Conservation (phyloP, 345 rosid genomes). For the Arabis hirsuta region DNA sequence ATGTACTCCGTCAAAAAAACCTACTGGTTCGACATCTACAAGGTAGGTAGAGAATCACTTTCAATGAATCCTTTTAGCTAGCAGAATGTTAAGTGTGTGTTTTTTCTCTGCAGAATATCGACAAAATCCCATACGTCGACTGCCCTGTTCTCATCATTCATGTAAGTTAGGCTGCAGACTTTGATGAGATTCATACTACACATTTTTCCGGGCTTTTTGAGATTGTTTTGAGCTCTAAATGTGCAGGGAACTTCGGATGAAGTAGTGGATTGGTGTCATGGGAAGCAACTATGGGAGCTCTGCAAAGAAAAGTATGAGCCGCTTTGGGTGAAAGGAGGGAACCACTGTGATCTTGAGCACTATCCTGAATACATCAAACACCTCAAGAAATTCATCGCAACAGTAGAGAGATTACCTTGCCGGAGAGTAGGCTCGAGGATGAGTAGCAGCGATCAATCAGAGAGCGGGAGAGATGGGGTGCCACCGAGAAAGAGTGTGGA, state of each 20-base stretch:
- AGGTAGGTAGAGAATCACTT: constrained; percentile 53
- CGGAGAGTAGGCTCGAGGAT: constrained; percentile 35
- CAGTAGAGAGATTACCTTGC: constrained; percentile 84
- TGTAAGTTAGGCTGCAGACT: constrained; percentile 51
- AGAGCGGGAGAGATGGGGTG: constrained; percentile 59
- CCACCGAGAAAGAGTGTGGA: constrained; percentile 79
- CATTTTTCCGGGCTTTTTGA: too few relatives aligned
- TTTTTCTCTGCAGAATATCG: constrained; percentile 69
- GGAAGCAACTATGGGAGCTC: constrained; percentile 95
- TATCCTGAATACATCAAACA: constrained; percentile 89
- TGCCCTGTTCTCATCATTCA: constrained; percentile 93
- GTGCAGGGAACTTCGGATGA: constrained; percentile 92
- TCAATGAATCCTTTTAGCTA: background rate
- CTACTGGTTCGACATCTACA: constrained; percentile 97
- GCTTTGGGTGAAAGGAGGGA: constrained; percentile 94
- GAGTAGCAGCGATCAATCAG: constrained; percentile 43
- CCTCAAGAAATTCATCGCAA: constrained; percentile 83
- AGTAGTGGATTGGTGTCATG: constrained; percentile 91
- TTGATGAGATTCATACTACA: too few relatives aligned
- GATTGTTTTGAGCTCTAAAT: too few relatives aligned
- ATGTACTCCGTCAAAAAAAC: constrained; percentile 96
- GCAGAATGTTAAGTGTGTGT: background rate
- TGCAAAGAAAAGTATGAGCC: constrained; percentile 95
- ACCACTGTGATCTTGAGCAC: constrained; percentile 85
- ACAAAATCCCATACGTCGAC: constrained; percentile 91